phyloP scores from a whole-genome alignment of 306 rosid species.

The Glycine latifolia region DNA sequence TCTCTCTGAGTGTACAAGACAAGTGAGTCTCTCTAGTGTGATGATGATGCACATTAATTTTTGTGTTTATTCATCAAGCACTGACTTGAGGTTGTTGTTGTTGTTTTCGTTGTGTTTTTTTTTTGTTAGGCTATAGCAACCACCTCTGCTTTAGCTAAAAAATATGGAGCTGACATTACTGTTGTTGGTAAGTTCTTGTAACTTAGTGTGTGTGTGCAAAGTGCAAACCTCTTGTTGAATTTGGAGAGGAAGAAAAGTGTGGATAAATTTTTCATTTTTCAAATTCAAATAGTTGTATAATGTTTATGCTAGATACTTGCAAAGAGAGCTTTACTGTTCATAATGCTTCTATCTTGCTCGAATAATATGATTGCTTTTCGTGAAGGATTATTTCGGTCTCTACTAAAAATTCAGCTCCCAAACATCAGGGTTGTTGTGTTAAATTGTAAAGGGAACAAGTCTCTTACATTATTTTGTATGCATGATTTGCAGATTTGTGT shows the following conservation, averaged over 20 bases:
- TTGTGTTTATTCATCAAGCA: not conserved
- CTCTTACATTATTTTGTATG: slow-evolving; percentile 8
- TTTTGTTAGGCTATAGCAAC: slow-evolving; percentile 75
- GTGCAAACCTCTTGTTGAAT: not conserved
- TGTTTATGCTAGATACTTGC: not conserved
- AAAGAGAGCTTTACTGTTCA: too few relatives aligned
- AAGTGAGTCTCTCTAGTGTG: slow-evolving; percentile 51
- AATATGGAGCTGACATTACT: slow-evolving; percentile 91
- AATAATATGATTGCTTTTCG: not conserved
- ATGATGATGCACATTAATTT: slow-evolving; percentile 17
- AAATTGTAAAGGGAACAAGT: not conserved
- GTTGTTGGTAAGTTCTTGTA: slow-evolving; percentile 72
- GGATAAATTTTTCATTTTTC: not conserved
- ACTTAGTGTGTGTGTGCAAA: not conserved
- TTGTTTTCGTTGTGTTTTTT: not conserved
- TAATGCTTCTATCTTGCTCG: not conserved
- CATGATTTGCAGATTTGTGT: slow-evolving; percentile 15
- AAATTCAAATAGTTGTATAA: not conserved
- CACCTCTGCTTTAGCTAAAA: slow-evolving; percentile 82
- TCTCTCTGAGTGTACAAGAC: slow-evolving; percentile 87
- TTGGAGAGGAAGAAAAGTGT: not conserved
- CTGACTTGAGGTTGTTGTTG: slow-evolving; percentile 32
- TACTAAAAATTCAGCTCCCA: not conserved
- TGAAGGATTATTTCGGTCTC: not conserved
- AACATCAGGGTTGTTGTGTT: not conserved